Base-by-base conservation (phyloP, 2,329 filamentous ascomycete species). In the Fusarium newnesense region DNA sequence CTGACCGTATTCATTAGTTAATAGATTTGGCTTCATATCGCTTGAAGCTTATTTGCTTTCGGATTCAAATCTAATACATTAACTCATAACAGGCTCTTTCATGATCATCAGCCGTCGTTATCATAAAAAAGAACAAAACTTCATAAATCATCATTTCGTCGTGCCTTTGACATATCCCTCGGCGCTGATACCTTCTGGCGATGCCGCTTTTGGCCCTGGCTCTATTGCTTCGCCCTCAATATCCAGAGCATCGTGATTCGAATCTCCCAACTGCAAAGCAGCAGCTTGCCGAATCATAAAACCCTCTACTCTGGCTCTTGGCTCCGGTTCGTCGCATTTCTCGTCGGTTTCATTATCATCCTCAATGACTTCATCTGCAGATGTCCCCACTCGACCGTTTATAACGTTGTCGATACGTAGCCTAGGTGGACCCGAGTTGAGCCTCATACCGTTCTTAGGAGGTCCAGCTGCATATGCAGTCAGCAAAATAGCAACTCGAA, bases 391-490 rank as follows among this genome's bases (percentile, higher is more conserved):
- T 40, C 81, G 76, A 47, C 76, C 76, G 60, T 83, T 83, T 71
- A 83, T 82, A 46, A 83, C 74, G 57, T 83, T 83, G 75, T 83
- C 81, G 60, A 83, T 83, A 9, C 81, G 79, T 19, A 83, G 72
- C 19, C 81, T 80, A 4, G 81, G 81, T 21, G 81, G 81, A 1
- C 81, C 81, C 2, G 81, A 82, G 46, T 81, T 81, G 24, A 82
- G 75, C 26, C 73, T 75, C 44, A 77, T 75, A 28, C 81, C 81
- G 39, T 83, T 83, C 70, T 81, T 81, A 15, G 80, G 81, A 19
- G 81, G 81, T 7, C 81, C 81, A 57, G 81, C 81, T 83, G 58
- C 43, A 46, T 50, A 32, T 52, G 24, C 5, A 40, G 73, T 81
- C 57, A 80, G 79, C 36, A 64, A 61, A 34, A 30, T 42, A 46